Base-by-base conservation (phyloP, 169 alveolate species). In the Cryptosporidium meleagridis region DNA sequence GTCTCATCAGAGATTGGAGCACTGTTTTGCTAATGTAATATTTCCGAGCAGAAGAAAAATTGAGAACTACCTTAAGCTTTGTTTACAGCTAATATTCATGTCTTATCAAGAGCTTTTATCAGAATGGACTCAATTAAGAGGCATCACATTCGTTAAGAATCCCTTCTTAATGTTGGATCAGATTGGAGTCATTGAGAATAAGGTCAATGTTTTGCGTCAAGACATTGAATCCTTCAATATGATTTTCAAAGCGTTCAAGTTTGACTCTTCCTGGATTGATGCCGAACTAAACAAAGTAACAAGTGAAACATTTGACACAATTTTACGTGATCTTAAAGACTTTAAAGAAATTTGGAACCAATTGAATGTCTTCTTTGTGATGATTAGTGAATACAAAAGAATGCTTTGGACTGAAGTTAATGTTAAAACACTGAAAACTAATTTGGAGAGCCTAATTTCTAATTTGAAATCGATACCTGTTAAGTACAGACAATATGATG, bases 311-410 rank as follows among this genome's bases (percentile, higher is more conserved):
- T 94, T 97, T 51, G 96, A 95, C 62, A 94, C 94, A 29, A 80
- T 96, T 69, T 92, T 93, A 70, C 97, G 96, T 73, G 98, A 96
- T 85, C 92, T 97, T 48, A 65, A 87, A 73, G 96, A 95, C 67
- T 85, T 96, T 23, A 95, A 95, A 85, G 96, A 94, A 31, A 97
- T 97, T 14, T 97, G 99, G 99, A 87, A 85, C 48, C 97, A 94
- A 71, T 92, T 97, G 65, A 94, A 95, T 68, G 85, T 93, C 44
- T 94, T 97, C 51, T 73, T 73, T 35, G 55, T 48, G 12, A 73
- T 37, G 37, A 53, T 73, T 9, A 41, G 44, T 10, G 86, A 59
- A 16, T 59, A 55, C 14, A 73, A 41, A 84, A 97, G 96, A 39
- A 95, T 95, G 65, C 95, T 96, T 21, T 95, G 97, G 92, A 87